phyloP scores from a whole-genome alignment of 2,329 filamentous ascomycete genomes.

The Alternaria ventricosa region DNA sequence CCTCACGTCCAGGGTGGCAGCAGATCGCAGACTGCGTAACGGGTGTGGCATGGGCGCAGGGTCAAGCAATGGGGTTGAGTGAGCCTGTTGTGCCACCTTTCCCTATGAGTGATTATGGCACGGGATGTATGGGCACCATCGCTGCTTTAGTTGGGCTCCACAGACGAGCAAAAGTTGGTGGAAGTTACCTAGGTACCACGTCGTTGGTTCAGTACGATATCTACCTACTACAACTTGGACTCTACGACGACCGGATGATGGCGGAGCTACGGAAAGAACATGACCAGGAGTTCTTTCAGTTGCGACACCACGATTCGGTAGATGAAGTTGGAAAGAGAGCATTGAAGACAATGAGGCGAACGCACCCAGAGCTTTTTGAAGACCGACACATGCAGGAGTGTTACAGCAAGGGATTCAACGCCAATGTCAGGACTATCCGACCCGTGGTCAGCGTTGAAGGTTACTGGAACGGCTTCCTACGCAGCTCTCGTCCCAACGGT shows the following conservation, averaged over 20 bases:
- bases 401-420: constrained; percentile 54
- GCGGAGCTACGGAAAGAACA: constrained; percentile 57
- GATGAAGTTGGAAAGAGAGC: constrained; percentile 69
- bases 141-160: constrained; percentile 70
- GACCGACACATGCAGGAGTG: constrained; percentile 57
- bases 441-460: constrained; percentile 56
- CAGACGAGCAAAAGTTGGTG: constrained; percentile 66
- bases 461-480: constrained; percentile 57
- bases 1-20: constrained; percentile 71
- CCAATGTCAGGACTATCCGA: constrained; percentile 56
- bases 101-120: constrained; percentile 69
- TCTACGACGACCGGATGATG: constrained; percentile 63
- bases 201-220: constrained; percentile 73
- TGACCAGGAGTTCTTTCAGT: constrained; percentile 61
- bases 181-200: constrained; percentile 70
- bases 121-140: constrained; percentile 73
- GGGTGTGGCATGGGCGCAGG: constrained; percentile 67
- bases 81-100: constrained; percentile 71
- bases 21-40: constrained; percentile 73
- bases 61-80: constrained; percentile 65
- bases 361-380: constrained; percentile 63
- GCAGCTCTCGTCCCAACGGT: constrained; percentile 60
- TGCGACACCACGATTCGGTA: constrained; percentile 68
- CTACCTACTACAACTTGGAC: constrained; percentile 66
- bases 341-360: constrained; percentile 60